Evolutionary conservation across 768 basidiomycete genomes (phyloP).

Genomic region (Suillus discolor): DNA sequence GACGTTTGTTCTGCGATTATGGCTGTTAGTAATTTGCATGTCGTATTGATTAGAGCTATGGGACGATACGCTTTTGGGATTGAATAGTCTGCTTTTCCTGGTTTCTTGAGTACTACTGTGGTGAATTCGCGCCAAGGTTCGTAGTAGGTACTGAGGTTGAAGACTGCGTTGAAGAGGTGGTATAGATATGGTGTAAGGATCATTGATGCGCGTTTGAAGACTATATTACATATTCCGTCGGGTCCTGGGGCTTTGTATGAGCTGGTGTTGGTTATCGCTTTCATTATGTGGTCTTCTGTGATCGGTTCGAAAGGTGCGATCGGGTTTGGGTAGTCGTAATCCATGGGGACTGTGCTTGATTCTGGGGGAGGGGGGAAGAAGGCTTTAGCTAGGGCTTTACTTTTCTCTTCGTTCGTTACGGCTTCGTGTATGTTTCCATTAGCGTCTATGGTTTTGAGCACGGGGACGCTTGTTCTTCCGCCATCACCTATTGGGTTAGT

Average conservation of each 20-base stretch:
- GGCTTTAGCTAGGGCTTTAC: slow-evolving; percentile 12
- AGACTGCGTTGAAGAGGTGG: not conserved
- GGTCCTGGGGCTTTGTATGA: slow-evolving; percentile 26
- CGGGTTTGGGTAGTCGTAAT: slow-evolving; percentile 9
- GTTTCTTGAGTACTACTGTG: slow-evolving; percentile 28
- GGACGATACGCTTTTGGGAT: slow-evolving; percentile 38
- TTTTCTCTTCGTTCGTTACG: slow-evolving; percentile 23
- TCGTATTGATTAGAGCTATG: slow-evolving; percentile 37
- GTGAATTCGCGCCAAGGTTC: not conserved
- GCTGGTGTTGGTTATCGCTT: slow-evolving; percentile 12
- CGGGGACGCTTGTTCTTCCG: not conserved
- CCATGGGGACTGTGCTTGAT: not conserved
- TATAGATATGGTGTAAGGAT: not conserved
- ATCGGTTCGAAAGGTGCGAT: not conserved
- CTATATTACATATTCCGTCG: slow-evolving; percentile 31
- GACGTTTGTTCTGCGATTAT: slow-evolving; percentile 31
- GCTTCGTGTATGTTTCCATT: not conserved
- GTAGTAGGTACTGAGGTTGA: not conserved
- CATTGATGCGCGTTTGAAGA: slow-evolving; percentile 10
- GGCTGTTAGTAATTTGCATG: slow-evolving; percentile 33
- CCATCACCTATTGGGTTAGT: slow-evolving; percentile 4
- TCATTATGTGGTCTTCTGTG: slow-evolving; percentile 13
- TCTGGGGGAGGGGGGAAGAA: slow-evolving; percentile 29
- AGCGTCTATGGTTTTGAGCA: not conserved
- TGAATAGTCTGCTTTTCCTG: slow-evolving; percentile 37